phyloP scores from a whole-genome alignment of 139 green algal genomes.

The Eudorina sp. region DNA sequence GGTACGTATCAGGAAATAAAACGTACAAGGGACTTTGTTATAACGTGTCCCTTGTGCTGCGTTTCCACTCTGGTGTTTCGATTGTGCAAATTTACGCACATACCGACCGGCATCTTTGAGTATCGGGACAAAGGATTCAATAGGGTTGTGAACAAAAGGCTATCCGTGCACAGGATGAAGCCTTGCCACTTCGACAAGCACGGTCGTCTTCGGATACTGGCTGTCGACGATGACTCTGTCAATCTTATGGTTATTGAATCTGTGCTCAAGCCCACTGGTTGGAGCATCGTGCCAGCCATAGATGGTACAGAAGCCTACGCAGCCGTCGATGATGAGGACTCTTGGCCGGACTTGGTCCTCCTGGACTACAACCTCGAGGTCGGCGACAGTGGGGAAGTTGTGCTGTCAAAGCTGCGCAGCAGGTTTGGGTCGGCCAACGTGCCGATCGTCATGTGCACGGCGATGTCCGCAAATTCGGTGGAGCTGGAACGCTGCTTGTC shows the following conservation, averaged over 20 bases:
- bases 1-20: no score
- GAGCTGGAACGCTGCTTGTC: conserved; percentile 46
- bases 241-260: conserved; percentile 68
- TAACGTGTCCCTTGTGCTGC: no score
- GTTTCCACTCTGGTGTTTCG: no score
- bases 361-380: conserved; percentile 62
- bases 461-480: conserved; percentile 48
- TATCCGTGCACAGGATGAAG: conserved; percentile 15
- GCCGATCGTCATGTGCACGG: conserved; percentile 69
- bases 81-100: no score
- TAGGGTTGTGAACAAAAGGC: not conserved
- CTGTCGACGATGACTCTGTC: conserved; percentile 61
- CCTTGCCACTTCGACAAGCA: conserved; percentile 42
- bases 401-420: conserved; percentile 42
- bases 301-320: conserved; percentile 56
- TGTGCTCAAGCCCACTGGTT: conserved; percentile 48
- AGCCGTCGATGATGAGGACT: conserved; percentile 15
- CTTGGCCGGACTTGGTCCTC: conserved; percentile 63
- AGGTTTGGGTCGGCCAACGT: conserved; percentile 37
- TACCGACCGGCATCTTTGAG: no score
- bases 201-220: conserved; percentile 51
- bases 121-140: not conserved
- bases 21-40: no score
- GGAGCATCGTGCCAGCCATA: conserved; percentile 52
- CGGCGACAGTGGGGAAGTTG: conserved; percentile 55